Evolutionary conservation across 2,329 filamentous ascomycete genomes (phyloP).

Genomic region (Davidsoniella virescens): DNA sequence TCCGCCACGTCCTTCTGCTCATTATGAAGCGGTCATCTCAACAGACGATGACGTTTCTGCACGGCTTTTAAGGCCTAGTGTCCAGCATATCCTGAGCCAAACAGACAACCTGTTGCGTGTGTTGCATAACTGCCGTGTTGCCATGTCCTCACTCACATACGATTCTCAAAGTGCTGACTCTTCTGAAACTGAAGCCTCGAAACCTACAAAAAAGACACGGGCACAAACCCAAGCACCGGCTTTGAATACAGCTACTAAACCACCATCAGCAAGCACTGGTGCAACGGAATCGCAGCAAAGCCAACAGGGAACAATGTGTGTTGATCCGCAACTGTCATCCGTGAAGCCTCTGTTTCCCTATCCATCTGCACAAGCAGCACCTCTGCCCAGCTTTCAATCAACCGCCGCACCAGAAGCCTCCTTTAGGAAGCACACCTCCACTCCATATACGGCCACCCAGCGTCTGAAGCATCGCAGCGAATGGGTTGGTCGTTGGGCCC

Average conservation of each 20-base stretch:
- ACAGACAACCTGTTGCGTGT: constrained; percentile 54
- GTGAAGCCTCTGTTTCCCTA: neutral
- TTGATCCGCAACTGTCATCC: neutral
- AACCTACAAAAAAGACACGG: neutral
- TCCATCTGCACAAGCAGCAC: constrained; percentile 1
- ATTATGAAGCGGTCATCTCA: constrained; percentile 37
- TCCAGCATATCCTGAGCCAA: constrained; percentile 52
- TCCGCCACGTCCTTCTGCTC: constrained; percentile 9
- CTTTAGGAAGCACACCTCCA: neutral
- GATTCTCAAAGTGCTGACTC: constrained; percentile 12
- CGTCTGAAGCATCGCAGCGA: constrained; percentile 14
- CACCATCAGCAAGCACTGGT: too few relatives aligned
- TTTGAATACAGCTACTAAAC: neutral
- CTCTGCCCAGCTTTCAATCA: neutral
- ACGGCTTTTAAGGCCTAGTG: constrained; percentile 47
- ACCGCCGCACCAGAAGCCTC: neutral
- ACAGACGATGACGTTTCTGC: constrained; percentile 56
- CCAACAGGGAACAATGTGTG: neutral
- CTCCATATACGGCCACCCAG: neutral
- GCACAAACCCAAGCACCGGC: neutral
- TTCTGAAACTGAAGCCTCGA: neutral
- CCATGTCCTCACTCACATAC: constrained; percentile 13
- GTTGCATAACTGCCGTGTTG: constrained; percentile 49
- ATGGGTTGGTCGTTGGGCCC: constrained; percentile 22
- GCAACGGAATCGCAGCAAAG: neutral